Evolutionary conservation across 495 filamentous ascomycete genomes (phyloP).

Genomic region (Tuber magnatum): DNA sequence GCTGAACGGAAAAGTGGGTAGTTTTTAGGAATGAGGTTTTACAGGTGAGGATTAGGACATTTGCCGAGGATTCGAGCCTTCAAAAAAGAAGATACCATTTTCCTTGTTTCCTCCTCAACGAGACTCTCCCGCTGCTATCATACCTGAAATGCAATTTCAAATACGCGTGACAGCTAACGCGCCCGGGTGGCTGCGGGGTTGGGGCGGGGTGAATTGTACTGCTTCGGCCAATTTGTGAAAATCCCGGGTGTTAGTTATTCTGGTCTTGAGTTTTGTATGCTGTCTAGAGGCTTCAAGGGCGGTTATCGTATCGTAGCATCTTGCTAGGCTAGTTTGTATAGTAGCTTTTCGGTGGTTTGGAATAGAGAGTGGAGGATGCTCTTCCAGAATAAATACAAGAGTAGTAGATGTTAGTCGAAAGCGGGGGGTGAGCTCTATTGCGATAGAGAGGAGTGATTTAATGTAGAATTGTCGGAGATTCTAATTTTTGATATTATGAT

Average conservation of each 20-base stretch:
- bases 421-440: too few species aligned
- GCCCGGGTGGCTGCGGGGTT: too few species aligned
- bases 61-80: not conserved
- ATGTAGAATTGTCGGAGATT: not conserved
- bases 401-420: not conserved
- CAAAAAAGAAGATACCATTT: not conserved
- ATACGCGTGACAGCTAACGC: not conserved
- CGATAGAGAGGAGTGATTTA: not conserved
- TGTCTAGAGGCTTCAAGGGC: too few species aligned
- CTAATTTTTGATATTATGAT: not conserved
- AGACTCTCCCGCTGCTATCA: not conserved
- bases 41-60: not conserved
- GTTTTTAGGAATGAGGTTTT: not conserved
- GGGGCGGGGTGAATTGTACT: not conserved
- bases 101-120: not conserved
- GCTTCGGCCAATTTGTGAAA: not conserved
- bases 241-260: not conserved
- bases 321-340: not conserved
- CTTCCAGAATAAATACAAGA: not conserved
- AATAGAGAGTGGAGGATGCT: not conserved
- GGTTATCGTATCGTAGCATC: not conserved
- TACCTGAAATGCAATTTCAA: not conserved
- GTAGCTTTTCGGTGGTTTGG: not conserved
- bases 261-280: not conserved
- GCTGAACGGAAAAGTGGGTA: not conserved